These are phyloP conservation scores for Salix arbutifolia DNA, from an alignment of 345 rosid genomes.

Conservation along the genomic window DNA sequence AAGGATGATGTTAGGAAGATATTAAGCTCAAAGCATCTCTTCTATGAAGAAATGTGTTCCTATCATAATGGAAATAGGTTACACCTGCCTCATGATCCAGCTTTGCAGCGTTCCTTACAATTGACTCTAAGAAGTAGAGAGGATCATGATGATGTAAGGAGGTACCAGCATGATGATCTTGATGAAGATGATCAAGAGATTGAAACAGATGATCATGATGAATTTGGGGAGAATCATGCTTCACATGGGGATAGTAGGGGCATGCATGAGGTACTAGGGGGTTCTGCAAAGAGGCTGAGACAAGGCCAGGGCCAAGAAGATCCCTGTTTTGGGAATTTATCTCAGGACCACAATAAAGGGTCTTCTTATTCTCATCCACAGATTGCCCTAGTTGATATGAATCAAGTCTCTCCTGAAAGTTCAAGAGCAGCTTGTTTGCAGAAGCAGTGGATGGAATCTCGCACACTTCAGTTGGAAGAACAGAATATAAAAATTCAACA, in stretches of 20 bases:
- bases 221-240: constrained; percentile 50
- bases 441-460: constrained; percentile 68
- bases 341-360: constrained; percentile 38
- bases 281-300: constrained; percentile 58
- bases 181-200: constrained; percentile 75
- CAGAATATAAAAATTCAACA: constrained; percentile 70
- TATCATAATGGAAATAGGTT: constrained; percentile 78
- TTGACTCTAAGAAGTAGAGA: constrained; percentile 72
- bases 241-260: constrained; percentile 44
- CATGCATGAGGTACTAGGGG: constrained; percentile 34
- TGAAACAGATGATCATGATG: constrained; percentile 73
- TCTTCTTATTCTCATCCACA: constrained; percentile 37
- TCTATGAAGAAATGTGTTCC: constrained; percentile 97
- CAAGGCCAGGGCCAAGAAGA: constrained; percentile 51
- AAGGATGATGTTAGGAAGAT: constrained; percentile 84
- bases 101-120: constrained; percentile 70
- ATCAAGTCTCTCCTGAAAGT: constrained; percentile 44
- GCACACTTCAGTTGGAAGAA: constrained; percentile 67
- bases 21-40: constrained; percentile 82
- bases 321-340: constrained; percentile 37
- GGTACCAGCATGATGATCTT: constrained; percentile 55
- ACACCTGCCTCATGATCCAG: constrained; percentile 87
- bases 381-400: constrained; percentile 46
- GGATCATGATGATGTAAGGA: constrained; percentile 59
- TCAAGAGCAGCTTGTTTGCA: constrained; percentile 44